Evolutionary conservation across 2,329 filamentous ascomycete genomes (phyloP).

Genomic region (Coleophoma eucalyptorum): DNA sequence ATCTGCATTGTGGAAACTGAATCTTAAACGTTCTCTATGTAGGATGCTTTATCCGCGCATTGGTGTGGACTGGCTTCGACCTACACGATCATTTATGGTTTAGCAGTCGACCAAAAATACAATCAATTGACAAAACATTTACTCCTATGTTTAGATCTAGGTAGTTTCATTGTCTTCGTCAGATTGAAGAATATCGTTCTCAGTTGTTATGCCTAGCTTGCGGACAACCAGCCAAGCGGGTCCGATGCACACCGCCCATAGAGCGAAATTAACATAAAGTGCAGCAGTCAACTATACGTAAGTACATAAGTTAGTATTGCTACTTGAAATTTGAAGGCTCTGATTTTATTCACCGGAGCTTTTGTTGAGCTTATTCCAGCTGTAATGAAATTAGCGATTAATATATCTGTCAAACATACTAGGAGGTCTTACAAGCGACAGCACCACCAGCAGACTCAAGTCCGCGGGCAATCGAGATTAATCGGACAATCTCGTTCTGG

Average conservation of each 20-base stretch:
- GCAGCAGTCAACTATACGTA: slow-evolving; percentile 11
- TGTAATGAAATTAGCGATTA: background rate
- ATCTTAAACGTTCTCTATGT: too few relatives aligned
- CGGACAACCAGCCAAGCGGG: slow-evolving; percentile 20
- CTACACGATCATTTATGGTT: too few relatives aligned
- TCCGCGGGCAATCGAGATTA: slow-evolving; percentile 37
- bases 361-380: slow-evolving; percentile 28
- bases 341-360: slow-evolving; percentile 9
- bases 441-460: slow-evolving; percentile 38
- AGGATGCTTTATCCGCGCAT: too few relatives aligned
- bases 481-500: slow-evolving; percentile 38
- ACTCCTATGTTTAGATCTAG: too few relatives aligned
- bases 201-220: slow-evolving; percentile 11
- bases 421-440: slow-evolving; percentile 24
- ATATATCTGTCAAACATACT: background rate
- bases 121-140: too few relatives aligned
- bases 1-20: too few relatives aligned
- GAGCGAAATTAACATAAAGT: slow-evolving; percentile 18
- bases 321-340: background rate
- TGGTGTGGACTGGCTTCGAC: too few relatives aligned
- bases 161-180: too few relatives aligned
- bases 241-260: slow-evolving; percentile 22
- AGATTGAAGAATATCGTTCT: too few relatives aligned
- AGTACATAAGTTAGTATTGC: slow-evolving; percentile 1
- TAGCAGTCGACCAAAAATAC: too few relatives aligned